phyloP scores from a whole-genome alignment of 1,284 basidiomycete genomes.

The Earliella scabrosa region DNA sequence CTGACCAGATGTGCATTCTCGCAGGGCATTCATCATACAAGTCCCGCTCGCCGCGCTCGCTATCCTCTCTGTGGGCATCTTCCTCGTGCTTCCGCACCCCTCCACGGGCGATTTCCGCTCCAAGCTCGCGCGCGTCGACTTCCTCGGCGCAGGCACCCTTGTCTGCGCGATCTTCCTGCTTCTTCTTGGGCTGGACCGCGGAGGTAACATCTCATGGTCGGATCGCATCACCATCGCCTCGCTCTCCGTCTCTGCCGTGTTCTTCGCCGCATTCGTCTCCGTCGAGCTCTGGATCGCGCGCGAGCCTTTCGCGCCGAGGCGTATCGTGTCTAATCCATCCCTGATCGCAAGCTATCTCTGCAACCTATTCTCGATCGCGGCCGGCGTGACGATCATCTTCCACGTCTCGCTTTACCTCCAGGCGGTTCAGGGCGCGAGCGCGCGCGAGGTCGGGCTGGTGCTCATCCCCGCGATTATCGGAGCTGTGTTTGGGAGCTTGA shows the following conservation, averaged over 20 bases:
- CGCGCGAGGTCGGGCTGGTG: constrained; percentile 53
- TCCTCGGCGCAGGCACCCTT: constrained; percentile 55
- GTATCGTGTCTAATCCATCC: constrained; percentile 52
- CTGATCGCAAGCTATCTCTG: constrained; percentile 59
- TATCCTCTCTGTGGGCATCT: constrained; percentile 51
- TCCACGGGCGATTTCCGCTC: constrained; percentile 41
- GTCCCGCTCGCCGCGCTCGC: constrained; percentile 58
- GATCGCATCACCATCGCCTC: constrained; percentile 39
- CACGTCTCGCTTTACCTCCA: constrained; percentile 61
- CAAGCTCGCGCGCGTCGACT: constrained; percentile 63
- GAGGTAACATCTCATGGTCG: constrained; percentile 60
- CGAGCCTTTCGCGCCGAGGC: constrained; percentile 62
- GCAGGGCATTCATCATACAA: constrained; percentile 66
- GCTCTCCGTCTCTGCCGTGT: constrained; percentile 25
- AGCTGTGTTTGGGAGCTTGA: constrained; percentile 52
- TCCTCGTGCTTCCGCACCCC: constrained; percentile 51
- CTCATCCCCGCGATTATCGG: constrained; percentile 52
- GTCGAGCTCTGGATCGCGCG: constrained; percentile 49
- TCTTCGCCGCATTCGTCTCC: constrained; percentile 32
- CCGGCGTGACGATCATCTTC: constrained; percentile 52
- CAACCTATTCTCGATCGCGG: constrained; percentile 59
- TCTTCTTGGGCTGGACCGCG: constrained; percentile 59
- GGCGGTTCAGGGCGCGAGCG: constrained; percentile 50
- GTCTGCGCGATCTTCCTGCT: constrained; percentile 56
- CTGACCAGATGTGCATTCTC: no score